Base-by-base conservation (phyloP, 208 protist species). In the Leishmania braziliensis region DNA sequence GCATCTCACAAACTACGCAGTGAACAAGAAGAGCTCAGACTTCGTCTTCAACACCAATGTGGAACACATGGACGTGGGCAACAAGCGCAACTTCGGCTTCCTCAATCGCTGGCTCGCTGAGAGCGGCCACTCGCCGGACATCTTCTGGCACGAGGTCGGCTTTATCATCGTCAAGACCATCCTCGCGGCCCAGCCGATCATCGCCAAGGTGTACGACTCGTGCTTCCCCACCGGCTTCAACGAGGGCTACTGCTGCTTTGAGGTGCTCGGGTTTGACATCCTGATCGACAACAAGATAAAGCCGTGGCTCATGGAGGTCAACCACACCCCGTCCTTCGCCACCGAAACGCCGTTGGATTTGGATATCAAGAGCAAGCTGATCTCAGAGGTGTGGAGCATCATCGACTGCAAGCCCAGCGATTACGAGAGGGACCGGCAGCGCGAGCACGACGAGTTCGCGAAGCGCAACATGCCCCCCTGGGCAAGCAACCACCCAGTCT, bases 1-100 rank as follows among this genome's bases (percentile, higher is more conserved):
- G 90, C 98, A 99, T 86, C 88, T 99, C 74, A 99, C 98, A 56
- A 99, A 99, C 93, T 99, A 99, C 89, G 95, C 98, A 46, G 91
- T 99, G 39, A 99, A 99, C 88, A 99, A 99, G 85, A 88, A 94
- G 62, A 97, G 82, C 83, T 84, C 92, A 46, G 85, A 98, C 29
- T 99, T 98, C 88, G 92, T 98, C 39, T 96, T 93, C 79, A 98
- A 98, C 89, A 91, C 87, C 16, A 91, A 98, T 58, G 79, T 88
- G 5, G 85, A 87, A 14, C 90, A 93, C 76, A 88, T 91, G 70
- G 87, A 91, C 74, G 78, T 96, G 48, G 97, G 95, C 63, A 97
- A 96, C 84, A 99, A 99, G 87, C 93, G 98, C 73, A 92, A 97
- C 78, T 97, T 99, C 79, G 70, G 78, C 39, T 98, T 97, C 65